These are phyloP conservation scores for Scutellaria baicalensis DNA, from an alignment of 257 asterid genomes.

Conservation along the genomic window DNA sequence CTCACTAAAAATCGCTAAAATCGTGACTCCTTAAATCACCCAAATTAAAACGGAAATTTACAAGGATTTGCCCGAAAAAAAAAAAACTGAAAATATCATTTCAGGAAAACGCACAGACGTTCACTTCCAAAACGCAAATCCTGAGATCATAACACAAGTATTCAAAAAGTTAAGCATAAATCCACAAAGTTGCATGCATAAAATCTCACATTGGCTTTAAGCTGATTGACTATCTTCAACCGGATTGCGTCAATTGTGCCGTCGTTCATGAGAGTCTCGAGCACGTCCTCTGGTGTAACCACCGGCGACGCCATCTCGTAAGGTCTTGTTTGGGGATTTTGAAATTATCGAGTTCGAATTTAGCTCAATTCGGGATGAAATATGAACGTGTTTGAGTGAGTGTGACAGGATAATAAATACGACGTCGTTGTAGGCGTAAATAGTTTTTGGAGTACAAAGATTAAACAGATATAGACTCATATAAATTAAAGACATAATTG, in stretches of 20 bases:
- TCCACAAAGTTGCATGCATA: not conserved
- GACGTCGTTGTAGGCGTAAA: not conserved
- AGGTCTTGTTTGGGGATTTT: constrained; percentile 3
- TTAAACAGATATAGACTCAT: too few species aligned
- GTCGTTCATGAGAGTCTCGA: constrained; percentile 91
- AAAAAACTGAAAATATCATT: not conserved
- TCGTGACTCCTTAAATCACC: not conserved
- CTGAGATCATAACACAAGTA: not conserved
- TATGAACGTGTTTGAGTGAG: not conserved
- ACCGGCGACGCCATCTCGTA: constrained; percentile 46
- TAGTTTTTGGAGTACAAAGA: too few species aligned
- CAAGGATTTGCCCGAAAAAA: not conserved
- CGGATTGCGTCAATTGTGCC: constrained; percentile 89
- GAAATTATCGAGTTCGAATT: not conserved
- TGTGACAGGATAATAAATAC: not conserved
- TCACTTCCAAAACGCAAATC: not conserved
- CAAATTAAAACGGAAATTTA: not conserved
- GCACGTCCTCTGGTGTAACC: constrained; percentile 79
- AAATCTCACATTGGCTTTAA: constrained; percentile 75
- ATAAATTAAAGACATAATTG: too few species aligned
- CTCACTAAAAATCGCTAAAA: not conserved
- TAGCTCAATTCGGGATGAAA: not conserved
- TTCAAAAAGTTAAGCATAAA: not conserved
- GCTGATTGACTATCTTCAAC: constrained; percentile 77
- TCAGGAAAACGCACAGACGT: not conserved